These are phyloP conservation scores for Globomyces pollinis-pini DNA, from an alignment of 192 early-diverging fungal species.

Conservation along the genomic window DNA sequence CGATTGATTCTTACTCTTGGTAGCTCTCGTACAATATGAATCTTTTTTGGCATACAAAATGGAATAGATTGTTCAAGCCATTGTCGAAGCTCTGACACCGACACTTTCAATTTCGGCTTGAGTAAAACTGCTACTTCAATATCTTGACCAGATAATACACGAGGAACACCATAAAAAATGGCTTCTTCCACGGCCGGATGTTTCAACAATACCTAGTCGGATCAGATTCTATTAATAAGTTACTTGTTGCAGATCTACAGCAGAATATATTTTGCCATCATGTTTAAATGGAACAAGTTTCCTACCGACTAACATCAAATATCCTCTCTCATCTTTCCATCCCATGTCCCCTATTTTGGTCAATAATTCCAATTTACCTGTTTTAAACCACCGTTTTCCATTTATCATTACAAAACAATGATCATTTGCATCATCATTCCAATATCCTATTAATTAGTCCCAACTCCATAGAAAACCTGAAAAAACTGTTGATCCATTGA, in stretches of 20 bases:
- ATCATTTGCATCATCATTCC: neutral
- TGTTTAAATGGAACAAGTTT: conserved; percentile 53
- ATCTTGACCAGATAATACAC: conserved; percentile 77
- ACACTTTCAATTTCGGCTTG: neutral
- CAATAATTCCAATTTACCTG: too few relatives aligned
- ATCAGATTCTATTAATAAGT: neutral
- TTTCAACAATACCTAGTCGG: conserved; percentile 44
- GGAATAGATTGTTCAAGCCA: neutral
- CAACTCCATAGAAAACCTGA: conserved; percentile 17
- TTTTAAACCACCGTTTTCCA: conserved; percentile 57
- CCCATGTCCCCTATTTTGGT: conserved; percentile 70
- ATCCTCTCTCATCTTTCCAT: conserved; percentile 63
- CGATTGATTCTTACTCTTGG: neutral
- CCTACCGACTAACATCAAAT: conserved; percentile 60
- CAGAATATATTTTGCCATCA: neutral
- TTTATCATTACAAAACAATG: neutral
- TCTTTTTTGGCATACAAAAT: neutral
- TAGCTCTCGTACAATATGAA: neutral
- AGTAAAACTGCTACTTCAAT: conserved; percentile 58
- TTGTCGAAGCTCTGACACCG: neutral
- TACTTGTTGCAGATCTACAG: neutral
- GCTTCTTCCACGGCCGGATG: conserved; percentile 67
- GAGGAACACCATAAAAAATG: conserved; percentile 64
- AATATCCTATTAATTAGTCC: neutral
- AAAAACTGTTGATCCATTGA: conserved; percentile 77